Conservation (phyloP, 306 rosid species). For the Quercus berberidifolia region DNA sequence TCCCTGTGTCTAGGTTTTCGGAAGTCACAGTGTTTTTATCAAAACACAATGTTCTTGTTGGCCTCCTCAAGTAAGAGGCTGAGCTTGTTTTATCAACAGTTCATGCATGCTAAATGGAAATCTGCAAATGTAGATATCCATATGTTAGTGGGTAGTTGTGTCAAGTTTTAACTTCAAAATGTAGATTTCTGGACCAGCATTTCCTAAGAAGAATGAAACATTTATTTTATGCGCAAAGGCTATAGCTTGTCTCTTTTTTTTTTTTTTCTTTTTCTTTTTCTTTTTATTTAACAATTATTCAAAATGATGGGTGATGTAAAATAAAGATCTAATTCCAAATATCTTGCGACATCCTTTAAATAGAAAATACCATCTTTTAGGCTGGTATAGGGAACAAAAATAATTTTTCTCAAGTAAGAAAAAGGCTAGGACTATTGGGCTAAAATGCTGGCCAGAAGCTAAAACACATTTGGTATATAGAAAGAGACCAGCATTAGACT, state of each 20-base stretch:
- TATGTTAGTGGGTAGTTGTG: too few relatives aligned
- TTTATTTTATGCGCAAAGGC: not conserved
- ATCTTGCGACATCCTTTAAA: too few relatives aligned
- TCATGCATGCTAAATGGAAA: not conserved
- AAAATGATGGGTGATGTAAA: not conserved
- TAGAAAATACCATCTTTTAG: too few relatives aligned
- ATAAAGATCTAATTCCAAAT: not conserved
- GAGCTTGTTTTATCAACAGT: not conserved
- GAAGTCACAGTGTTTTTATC: not conserved
- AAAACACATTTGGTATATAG: too few relatives aligned
- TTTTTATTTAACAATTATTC: not conserved
- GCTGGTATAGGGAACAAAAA: too few relatives aligned
- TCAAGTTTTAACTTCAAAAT: not conserved
- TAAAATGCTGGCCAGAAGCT: too few relatives aligned
- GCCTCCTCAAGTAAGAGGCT: too few relatives aligned
- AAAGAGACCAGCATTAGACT: too few relatives aligned
- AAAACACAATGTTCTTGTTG: too few relatives aligned
- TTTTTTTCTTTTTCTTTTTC: too few relatives aligned
- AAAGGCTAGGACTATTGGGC: too few relatives aligned
- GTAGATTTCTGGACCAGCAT: not conserved
- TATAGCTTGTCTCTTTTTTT: not conserved
- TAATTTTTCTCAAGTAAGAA: too few relatives aligned
- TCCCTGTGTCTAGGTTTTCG: not conserved
- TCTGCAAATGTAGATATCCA: not conserved
- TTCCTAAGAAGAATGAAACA: not conserved